phyloP scores from a whole-genome alignment of 1,284 basidiomycete species.

The Trametes versicolor region DNA sequence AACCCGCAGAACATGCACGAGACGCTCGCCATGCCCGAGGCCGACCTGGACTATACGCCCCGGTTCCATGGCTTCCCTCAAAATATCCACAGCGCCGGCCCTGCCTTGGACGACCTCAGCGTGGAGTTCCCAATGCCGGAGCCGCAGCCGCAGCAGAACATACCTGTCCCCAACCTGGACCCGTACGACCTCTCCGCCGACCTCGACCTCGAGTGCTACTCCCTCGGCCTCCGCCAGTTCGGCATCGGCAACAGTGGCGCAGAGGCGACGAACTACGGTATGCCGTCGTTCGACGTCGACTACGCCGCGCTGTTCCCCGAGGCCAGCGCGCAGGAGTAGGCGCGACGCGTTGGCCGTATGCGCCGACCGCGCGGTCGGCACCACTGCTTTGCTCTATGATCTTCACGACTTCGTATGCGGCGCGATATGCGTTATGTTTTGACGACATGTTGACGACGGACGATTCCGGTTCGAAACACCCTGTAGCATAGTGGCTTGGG shows the following conservation, averaged over 20 bases:
- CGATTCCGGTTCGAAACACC: slow-evolving; percentile 15
- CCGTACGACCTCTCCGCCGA: slow-evolving; percentile 29
- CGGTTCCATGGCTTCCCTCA: slow-evolving; percentile 33
- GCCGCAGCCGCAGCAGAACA: slow-evolving; percentile 4
- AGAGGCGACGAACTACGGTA: slow-evolving; percentile 21
- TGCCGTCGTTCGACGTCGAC: slow-evolving; percentile 31
- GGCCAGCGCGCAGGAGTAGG: slow-evolving; percentile 22
- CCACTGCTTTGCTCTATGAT: slow-evolving; percentile 16
- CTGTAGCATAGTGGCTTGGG: slow-evolving; percentile 32
- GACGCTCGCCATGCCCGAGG: slow-evolving; percentile 18
- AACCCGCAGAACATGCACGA: slow-evolving; percentile 10
- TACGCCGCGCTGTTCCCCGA: slow-evolving; percentile 31
- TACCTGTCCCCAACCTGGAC: slow-evolving; percentile 8
- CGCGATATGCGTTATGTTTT: slow-evolving; percentile 10
- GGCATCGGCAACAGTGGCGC: slow-evolving; percentile 26
- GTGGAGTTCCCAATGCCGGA: slow-evolving; percentile 10
- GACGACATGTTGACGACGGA: slow-evolving; percentile 29
- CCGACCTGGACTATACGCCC: slow-evolving; percentile 40
- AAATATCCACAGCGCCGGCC: slow-evolving; percentile 21
- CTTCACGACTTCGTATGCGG: slow-evolving; percentile 29
- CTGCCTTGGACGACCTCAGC: slow-evolving; percentile 1
- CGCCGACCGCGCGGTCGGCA: slow-evolving; percentile 11
- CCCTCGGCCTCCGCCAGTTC: slow-evolving; percentile 34
- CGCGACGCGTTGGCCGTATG: slow-evolving; percentile 15
- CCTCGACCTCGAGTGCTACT: slow-evolving; percentile 38